Percentiles rank a stretch among this genome's conserved stretches.
phyloP scores from a whole-genome alignment of 1,284 basidiomycete species.

The Apiotrichum montevideense region DNA sequence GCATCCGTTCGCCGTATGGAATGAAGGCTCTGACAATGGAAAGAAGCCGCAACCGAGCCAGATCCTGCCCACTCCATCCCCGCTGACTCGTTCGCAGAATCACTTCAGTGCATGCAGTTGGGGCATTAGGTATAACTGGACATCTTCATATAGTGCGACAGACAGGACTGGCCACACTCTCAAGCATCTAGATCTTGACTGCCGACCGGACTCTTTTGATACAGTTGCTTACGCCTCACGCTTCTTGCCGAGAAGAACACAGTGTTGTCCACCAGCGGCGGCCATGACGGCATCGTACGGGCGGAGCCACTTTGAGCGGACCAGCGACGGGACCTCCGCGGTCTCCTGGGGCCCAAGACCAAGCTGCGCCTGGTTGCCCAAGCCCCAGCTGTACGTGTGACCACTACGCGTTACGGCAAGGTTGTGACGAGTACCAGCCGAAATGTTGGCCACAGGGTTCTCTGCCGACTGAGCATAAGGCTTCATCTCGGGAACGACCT shows the following conservation, averaged over 20 bases:
- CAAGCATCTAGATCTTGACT: not conserved
- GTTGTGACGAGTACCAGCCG: constrained; percentile 73
- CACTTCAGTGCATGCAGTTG: too few species aligned
- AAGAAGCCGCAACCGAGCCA: too few species aligned
- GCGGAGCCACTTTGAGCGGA: constrained; percentile 50
- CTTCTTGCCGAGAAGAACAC: constrained; percentile 36
- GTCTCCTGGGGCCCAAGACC: constrained; percentile 48
- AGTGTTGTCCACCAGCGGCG: constrained; percentile 51
- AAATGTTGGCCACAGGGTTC: constrained; percentile 68
- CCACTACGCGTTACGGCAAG: constrained; percentile 72
- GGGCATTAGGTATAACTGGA: too few species aligned
- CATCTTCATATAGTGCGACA: too few species aligned
- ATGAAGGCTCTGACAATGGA: too few species aligned
- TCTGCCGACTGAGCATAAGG: constrained; percentile 44
- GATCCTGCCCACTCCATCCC: too few species aligned
- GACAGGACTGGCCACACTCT: too few species aligned
- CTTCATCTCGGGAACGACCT: constrained; percentile 46
- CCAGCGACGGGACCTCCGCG: constrained; percentile 59
- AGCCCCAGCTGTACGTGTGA: constrained; percentile 78
- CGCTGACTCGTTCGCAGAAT: too few species aligned
- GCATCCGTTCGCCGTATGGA: too few species aligned
- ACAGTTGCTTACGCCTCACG: not conserved
- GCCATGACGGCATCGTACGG: constrained; percentile 47
- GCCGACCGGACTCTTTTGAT: not conserved
- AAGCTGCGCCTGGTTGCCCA: constrained; percentile 55